Evolutionary conservation across 345 rosid species (phyloP).

Genomic region (Populus nigra): DNA sequence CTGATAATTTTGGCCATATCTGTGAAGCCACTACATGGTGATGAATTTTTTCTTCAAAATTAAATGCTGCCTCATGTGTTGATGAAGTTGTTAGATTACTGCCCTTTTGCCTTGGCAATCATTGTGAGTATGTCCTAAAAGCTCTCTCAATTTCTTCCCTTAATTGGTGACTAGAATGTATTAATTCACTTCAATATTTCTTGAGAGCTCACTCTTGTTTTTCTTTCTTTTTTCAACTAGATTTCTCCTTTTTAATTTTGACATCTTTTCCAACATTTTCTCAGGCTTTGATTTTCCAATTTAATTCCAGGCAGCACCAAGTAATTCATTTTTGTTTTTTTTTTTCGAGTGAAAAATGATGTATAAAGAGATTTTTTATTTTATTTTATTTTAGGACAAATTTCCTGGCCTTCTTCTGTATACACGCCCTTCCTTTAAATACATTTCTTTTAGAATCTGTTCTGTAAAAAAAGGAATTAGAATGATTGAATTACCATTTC

Average conservation of each 20-base stretch:
- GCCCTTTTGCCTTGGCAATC: neutral
- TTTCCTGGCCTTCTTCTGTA: neutral
- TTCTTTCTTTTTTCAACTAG: neutral
- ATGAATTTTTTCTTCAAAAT: neutral
- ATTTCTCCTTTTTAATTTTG: neutral
- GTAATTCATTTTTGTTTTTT: neutral
- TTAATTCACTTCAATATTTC: neutral
- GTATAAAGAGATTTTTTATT: neutral
- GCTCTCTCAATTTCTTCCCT: neutral
- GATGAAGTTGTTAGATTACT: neutral
- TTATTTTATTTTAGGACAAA: neutral
- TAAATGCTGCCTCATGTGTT: neutral
- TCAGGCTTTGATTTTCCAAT: neutral
- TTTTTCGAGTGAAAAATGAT: neutral
- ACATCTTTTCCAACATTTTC: neutral
- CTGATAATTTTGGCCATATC: neutral
- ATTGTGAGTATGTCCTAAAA: neutral
- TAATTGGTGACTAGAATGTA: neutral
- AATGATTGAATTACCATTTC: neutral
- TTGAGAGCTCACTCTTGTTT: neutral
- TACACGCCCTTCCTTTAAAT: neutral
- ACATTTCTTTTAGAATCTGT: neutral
- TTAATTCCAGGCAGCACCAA: neutral
- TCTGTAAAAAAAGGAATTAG: neutral
- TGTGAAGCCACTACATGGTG: conserved; percentile 1